Conservation (phyloP, 129 eudicot genomes). For the Logfia minima region DNA sequence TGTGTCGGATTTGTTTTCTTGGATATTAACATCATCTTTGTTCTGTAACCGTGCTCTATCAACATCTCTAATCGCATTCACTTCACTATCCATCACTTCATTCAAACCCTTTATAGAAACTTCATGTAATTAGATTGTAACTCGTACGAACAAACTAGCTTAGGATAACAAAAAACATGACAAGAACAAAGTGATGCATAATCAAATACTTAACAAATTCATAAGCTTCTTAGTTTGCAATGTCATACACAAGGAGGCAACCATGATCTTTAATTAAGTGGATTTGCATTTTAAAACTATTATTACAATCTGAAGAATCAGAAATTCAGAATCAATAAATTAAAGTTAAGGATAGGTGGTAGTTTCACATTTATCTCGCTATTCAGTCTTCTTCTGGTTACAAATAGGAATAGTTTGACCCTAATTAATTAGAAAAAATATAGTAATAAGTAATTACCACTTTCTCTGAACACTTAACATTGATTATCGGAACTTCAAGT, state of each 20-base stretch:
- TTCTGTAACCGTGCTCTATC: constrained; percentile 35
- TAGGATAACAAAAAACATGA: not conserved
- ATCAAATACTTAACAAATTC: not conserved
- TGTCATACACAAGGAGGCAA: not conserved
- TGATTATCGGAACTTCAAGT: not conserved
- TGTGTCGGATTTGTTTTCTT: constrained; percentile 35
- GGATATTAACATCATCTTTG: constrained; percentile 50
- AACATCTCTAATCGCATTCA: constrained; percentile 38
- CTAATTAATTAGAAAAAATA: not conserved
- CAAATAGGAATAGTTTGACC: not conserved
- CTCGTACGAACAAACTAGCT: not conserved
- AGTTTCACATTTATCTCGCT: not conserved
- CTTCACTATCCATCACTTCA: constrained; percentile 51
- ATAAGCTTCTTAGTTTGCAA: constrained; percentile 11
- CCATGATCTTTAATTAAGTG: not conserved
- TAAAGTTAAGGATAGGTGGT: not conserved
- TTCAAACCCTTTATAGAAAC: constrained; percentile 36
- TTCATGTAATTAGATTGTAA: constrained; percentile 26
- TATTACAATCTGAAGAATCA: not conserved
- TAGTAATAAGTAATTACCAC: not conserved
- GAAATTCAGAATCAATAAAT: not conserved
- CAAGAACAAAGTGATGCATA: not conserved
- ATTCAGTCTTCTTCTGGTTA: not conserved
- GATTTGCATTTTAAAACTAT: not conserved
- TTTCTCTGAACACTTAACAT: constrained; percentile 13